Conservation (phyloP, 768 basidiomycete species). For the Mycena sanguinolenta region DNA sequence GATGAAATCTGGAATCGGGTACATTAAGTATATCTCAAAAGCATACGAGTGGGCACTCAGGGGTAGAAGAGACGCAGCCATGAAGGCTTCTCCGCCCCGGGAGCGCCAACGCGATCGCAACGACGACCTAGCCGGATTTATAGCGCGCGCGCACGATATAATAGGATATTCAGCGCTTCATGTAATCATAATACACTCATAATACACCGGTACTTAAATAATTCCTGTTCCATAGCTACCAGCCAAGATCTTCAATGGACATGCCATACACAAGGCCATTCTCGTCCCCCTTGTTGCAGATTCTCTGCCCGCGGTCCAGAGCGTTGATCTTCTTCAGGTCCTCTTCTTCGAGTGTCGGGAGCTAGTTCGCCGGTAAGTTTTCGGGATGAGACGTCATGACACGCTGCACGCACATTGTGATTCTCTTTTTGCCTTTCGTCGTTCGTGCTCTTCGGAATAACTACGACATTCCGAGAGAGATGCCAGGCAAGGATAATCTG, state of each 20-base stretch:
- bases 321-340: conserved; percentile 60
- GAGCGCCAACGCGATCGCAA: not conserved
- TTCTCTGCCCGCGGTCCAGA: conserved; percentile 57
- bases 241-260: conserved; percentile 55
- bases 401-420: conserved; percentile 23
- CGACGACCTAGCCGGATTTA: not conserved
- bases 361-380: conserved; percentile 42
- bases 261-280: conserved; percentile 54
- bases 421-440: conserved; percentile 33
- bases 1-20: conserved; percentile 60
- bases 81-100: conserved; percentile 46
- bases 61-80: conserved; percentile 66
- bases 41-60: conserved; percentile 80
- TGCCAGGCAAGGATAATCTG: conserved; percentile 49
- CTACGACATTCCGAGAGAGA: conserved; percentile 44
- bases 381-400: no score
- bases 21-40: conserved; percentile 80
- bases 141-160: not conserved
- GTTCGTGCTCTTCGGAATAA: conserved; percentile 44
- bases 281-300: conserved; percentile 55
- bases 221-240: conserved; percentile 37
- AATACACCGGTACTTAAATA: not conserved
- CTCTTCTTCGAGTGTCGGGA: conserved; percentile 52
- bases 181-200: conserved; percentile 11
- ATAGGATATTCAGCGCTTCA: not conserved